Evolutionary conservation across 129 eudicot genomes (phyloP), one percentile per base, ranked within the genome.

Genomic region (Ambrosia artemisiifolia): DNA sequence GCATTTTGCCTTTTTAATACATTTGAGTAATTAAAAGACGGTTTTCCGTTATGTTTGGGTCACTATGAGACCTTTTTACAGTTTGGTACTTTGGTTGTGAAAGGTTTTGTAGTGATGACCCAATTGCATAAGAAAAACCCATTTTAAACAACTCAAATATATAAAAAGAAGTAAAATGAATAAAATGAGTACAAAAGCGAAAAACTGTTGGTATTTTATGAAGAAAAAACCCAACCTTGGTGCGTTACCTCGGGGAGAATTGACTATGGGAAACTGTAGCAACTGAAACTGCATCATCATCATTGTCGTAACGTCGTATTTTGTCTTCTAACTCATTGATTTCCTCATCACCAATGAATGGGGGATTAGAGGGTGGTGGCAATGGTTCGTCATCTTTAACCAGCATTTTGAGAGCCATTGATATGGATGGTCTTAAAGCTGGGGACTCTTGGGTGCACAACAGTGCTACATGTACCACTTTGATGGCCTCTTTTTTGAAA

Each of bases 381-480:
- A 90, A 84, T 16, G 69, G 28, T 65, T 82, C 97, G 7, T 89
- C 88, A 28, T 85, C 84, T 71, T 80, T 80, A 53, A 77, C 88
- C 44, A 90, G 89, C 97, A 90, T 85, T 67, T 75, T 77, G 34
- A 90, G 83, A 47, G 81, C 89, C 79, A 50, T 68, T 11, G 95
- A 83, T 85, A 87, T 90, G 6, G 89, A 64, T 16, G 97, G 97
- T 66, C 97, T 75, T 67, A 90, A 47, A 3, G 84, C 32, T n/a
- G 95, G 82, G 28, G 67, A 77, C 78, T 90, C 95, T 83, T 90
- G 97, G 38, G 87, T 77, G 85, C 97, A 90, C 44, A 87, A 64
- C 17, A 90, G 97, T 34, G 89, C 95, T 69, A 90, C 75, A 28
- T 90, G 97, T 62, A 87, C 85, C 70, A 90, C 91, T 63, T 84